These are phyloP conservation scores for Phytophthora brassicae DNA, from an alignment of 352 stramenopile genomes.

Conservation along the genomic window DNA sequence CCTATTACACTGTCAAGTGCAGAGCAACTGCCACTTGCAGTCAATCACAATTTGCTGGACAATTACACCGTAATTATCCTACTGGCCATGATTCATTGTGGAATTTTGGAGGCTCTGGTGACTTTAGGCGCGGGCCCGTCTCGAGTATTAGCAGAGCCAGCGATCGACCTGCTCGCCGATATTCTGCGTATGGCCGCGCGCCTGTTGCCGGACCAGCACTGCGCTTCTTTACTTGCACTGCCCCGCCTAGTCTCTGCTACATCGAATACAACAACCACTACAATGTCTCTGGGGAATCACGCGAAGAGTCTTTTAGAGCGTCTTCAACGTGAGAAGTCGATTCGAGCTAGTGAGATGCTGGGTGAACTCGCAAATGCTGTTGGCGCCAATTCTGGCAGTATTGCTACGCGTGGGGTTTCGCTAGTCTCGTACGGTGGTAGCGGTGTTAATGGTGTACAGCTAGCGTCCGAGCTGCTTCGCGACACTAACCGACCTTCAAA, in stretches of 20 bases:
- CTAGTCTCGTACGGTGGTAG: constrained; percentile 82
- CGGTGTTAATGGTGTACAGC: constrained; percentile 85
- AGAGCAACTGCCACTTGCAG: constrained; percentile 60
- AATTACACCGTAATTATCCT: constrained; percentile 89
- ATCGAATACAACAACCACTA: constrained; percentile 71
- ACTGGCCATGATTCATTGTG: constrained; percentile 85
- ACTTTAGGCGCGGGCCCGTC: constrained; percentile 78
- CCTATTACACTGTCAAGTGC: constrained; percentile 70
- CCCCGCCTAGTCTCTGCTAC: constrained; percentile 81
- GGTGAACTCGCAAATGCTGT: constrained; percentile 80
- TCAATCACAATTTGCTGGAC: constrained; percentile 83
- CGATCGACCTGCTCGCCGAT: constrained; percentile 81
- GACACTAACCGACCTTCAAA: constrained; percentile 85
- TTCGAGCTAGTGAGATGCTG: constrained; percentile 85
- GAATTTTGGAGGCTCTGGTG: constrained; percentile 80
- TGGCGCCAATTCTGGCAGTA: constrained; percentile 70
- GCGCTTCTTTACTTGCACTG: constrained; percentile 72
- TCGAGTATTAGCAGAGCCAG: constrained; percentile 76
- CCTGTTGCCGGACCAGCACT: constrained; percentile 85
- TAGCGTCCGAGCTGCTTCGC: constrained; percentile 83
- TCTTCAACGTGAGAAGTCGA: constrained; percentile 82
- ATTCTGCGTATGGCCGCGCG: constrained; percentile 83
- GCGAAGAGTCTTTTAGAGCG: constrained; percentile 74
- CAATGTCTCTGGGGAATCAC: constrained; percentile 68
- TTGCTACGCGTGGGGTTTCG: constrained; percentile 66